Evolutionary conservation across 2,329 filamentous ascomycete genomes (phyloP), one percentile per base, ranked within the genome.

Genomic region (Ophiostoma triangulosporum): DNA sequence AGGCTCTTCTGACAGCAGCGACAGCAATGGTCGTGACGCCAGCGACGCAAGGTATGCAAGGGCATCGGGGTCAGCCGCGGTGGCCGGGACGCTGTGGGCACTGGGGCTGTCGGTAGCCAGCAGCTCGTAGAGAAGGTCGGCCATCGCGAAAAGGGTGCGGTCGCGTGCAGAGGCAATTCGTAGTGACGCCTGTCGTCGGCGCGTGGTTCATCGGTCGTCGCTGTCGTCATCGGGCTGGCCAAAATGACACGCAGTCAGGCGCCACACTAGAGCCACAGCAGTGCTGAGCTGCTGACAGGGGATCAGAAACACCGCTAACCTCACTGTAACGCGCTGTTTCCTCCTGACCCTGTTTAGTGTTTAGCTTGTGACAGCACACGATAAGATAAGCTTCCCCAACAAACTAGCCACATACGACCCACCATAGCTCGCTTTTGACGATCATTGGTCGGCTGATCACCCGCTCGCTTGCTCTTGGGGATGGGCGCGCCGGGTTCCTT

Each of bases 11-110:
- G 80, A 78, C 50, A 80, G 78, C 52, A 97, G 76, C 33, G 84
- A 79, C 24, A 81, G 74, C 50, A 94, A 75, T 12, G 87, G 81
- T 52, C 94, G 82, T 3, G 86, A 86, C 6, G 86, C 82, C 46
- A 97, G 74, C 57, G 83, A 80, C 56, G 80, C 76, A 48, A 97
- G 80, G 66, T 97, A 98, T 51, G 77, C 73, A 51, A 80, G 71
- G 11, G 80, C 80, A 35, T 74, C 70, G 9, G 73, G 65, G 64
- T 85, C 76, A 32, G 67, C 57, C 65, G 56, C 62, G 52, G 60
- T 45, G 55, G 61, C 53, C 49, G 62, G 57, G 50, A 69, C 63
- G 31, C 66, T 48, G 57, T 59, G 45, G 59, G 45, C 50, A 59
- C 53, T 51, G 60, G 48, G 52, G 59, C 56, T 50, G 59, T 55